Percentiles rank a stretch among this genome's conserved stretches.
Evolutionary conservation across 1,284 basidiomycete genomes (phyloP).

Genomic region (Gomphus bonarii): DNA sequence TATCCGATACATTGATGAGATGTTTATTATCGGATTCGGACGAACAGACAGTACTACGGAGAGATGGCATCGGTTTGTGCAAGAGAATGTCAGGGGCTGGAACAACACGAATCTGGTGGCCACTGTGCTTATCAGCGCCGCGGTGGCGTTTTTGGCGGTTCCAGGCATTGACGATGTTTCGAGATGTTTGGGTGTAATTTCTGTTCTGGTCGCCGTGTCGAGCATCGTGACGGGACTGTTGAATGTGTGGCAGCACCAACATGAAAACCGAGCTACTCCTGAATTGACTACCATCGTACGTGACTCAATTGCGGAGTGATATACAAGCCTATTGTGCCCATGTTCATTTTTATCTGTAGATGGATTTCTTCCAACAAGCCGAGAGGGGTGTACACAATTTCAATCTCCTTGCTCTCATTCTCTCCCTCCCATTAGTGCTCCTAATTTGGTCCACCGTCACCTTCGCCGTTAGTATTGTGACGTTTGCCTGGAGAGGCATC

Average conservation of each 20-base stretch:
- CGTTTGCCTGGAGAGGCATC: constrained; percentile 31
- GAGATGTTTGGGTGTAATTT: constrained; percentile 32
- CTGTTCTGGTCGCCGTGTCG: constrained; percentile 38
- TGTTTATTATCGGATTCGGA: constrained; percentile 13
- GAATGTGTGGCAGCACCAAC: constrained; percentile 45
- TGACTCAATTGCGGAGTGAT: not conserved
- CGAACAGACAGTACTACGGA: constrained; percentile 2
- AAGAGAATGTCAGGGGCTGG: constrained; percentile 24
- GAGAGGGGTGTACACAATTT: constrained; percentile 30
- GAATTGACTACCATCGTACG: constrained; percentile 27
- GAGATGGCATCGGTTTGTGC: constrained; percentile 2
- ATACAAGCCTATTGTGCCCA: not conserved
- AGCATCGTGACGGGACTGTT: constrained; percentile 47
- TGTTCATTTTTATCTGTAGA: constrained; percentile 28
- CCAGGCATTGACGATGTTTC: constrained; percentile 30
- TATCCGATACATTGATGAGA: constrained; percentile 34
- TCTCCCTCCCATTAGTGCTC: constrained; percentile 42
- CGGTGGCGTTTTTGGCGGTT: constrained; percentile 28
- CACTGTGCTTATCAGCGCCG: not conserved
- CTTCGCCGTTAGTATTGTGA: constrained; percentile 34
- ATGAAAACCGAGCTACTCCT: constrained; percentile 27
- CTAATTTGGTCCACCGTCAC: constrained; percentile 43
- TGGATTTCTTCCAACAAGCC: constrained; percentile 33
- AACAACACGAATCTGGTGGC: constrained; percentile 5
- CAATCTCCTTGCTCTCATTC: constrained; percentile 39